phyloP scores from a whole-genome alignment of 2,329 filamentous ascomycete species.

The Ceratocystis cubensis region DNA sequence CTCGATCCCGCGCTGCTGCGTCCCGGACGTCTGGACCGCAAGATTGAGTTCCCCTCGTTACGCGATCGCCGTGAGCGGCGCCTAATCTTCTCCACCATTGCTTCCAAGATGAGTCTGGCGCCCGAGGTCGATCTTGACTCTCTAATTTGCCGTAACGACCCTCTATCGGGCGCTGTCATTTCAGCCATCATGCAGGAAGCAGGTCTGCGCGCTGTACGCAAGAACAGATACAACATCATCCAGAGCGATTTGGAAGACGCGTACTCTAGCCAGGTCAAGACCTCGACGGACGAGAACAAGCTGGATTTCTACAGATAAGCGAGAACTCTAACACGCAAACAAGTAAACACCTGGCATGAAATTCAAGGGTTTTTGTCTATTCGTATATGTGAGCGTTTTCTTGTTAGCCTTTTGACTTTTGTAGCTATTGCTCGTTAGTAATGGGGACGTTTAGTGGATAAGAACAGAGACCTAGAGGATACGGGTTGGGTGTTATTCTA shows the following conservation, averaged over 20 bases:
- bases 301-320: constrained; percentile 85
- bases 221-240: constrained; percentile 99
- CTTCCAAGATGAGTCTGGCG: constrained; percentile 89
- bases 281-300: constrained; percentile 50
- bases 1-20: constrained; percentile 89
- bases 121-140: constrained; percentile 95
- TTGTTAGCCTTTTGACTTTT: background rate
- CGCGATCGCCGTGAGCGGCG: constrained; percentile 88
- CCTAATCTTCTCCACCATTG: constrained; percentile 95
- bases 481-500: background rate
- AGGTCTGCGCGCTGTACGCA: constrained; percentile 80
- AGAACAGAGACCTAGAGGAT: background rate
- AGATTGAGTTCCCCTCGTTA: constrained; percentile 97
- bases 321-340: constrained; percentile 11
- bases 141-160: constrained; percentile 92
- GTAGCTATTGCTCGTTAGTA: background rate
- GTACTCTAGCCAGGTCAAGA: constrained; percentile 95
- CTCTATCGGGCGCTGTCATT: constrained; percentile 87
- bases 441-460: background rate
- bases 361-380: background rate
- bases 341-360: background rate
- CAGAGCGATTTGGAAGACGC: constrained; percentile 93
- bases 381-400: background rate
- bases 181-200: constrained; percentile 99
- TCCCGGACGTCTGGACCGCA: constrained; percentile 88